Evolutionary conservation across 352 stramenopile species (phyloP).

Genomic region (Globisporangium recalcitrans): DNA sequence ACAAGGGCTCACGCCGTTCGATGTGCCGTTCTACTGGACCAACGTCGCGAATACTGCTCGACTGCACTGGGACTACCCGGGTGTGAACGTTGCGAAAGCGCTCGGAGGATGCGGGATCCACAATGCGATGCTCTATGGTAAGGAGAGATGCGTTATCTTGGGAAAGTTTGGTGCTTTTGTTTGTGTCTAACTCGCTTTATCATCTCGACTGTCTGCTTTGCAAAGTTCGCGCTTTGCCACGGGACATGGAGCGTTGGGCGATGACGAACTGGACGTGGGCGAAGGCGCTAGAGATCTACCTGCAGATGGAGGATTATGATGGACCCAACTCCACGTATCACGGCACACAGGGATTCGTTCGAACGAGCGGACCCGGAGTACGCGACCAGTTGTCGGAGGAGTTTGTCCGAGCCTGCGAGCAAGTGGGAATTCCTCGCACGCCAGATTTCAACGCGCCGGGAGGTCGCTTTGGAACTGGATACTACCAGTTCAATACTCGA

Average conservation of each 20-base stretch:
- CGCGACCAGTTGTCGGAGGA: constrained; percentile 32
- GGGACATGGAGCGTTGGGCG: constrained; percentile 73
- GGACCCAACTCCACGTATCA: constrained; percentile 52
- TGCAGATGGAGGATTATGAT: constrained; percentile 71
- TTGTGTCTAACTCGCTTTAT: too few species aligned
- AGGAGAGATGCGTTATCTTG: too few species aligned
- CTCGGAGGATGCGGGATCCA: constrained; percentile 86
- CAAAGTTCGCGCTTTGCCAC: constrained; percentile 58
- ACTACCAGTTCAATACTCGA: constrained; percentile 87
- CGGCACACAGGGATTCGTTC: constrained; percentile 43
- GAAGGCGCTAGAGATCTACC: constrained; percentile 64
- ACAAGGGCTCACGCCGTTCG: constrained; percentile 61
- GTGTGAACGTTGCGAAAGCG: constrained; percentile 79
- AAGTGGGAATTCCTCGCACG: constrained; percentile 50
- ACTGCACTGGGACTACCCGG: constrained; percentile 73
- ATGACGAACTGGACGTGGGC: constrained; percentile 74
- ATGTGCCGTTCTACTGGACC: constrained; percentile 84
- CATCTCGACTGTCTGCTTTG: background rate
- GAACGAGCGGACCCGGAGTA: constrained; percentile 38
- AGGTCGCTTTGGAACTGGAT: constrained; percentile 60
- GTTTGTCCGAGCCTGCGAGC: constrained; percentile 49
- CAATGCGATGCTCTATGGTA: constrained; percentile 90
- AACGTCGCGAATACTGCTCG: constrained; percentile 64
- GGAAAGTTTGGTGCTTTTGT: too few species aligned
- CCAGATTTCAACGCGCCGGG: constrained; percentile 81